phyloP scores from a whole-genome alignment of 352 stramenopile species.

The Lagenidium sp. region DNA sequence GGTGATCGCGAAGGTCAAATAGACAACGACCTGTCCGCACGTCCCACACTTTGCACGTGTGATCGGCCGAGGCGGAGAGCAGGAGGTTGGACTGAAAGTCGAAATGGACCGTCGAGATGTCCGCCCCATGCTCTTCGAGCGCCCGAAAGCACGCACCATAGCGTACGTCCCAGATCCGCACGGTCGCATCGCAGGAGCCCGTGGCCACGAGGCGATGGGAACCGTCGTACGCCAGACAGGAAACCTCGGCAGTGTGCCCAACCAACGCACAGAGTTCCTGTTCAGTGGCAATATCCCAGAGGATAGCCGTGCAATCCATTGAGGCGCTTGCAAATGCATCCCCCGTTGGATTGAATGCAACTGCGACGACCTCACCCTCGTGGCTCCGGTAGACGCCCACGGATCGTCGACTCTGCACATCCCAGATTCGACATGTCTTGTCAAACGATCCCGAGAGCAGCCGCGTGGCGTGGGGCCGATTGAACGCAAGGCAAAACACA shows the following conservation, averaged over 20 bases:
- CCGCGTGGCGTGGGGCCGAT: slow-evolving; percentile 31
- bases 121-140: slow-evolving; percentile 39
- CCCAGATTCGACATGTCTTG: slow-evolving; percentile 69
- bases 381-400: slow-evolving; percentile 48
- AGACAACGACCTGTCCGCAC: slow-evolving; percentile 47
- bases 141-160: slow-evolving; percentile 65
- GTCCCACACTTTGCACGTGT: slow-evolving; percentile 66
- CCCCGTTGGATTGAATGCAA: slow-evolving; percentile 26
- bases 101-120: slow-evolving; percentile 56
- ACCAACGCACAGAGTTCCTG: slow-evolving; percentile 27
- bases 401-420: slow-evolving; percentile 19
- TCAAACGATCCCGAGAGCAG: slow-evolving; percentile 71
- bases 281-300: slow-evolving; percentile 58
- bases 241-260: slow-evolving; percentile 57
- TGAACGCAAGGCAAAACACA: slow-evolving; percentile 62
- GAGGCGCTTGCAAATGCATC: slow-evolving; percentile 57
- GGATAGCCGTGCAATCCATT: slow-evolving; percentile 53
- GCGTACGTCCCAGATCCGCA: slow-evolving; percentile 64
- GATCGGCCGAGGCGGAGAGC: slow-evolving; percentile 41
- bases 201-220: slow-evolving; percentile 36
- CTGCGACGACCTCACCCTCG: slow-evolving; percentile 42
- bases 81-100: slow-evolving; percentile 50
- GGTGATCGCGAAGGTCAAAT: slow-evolving; percentile 45
- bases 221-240: slow-evolving; percentile 50
- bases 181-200: slow-evolving; percentile 53